Base-by-base conservation (phyloP, 257 asterid genomes). In the Marsdenia floribunda region DNA sequence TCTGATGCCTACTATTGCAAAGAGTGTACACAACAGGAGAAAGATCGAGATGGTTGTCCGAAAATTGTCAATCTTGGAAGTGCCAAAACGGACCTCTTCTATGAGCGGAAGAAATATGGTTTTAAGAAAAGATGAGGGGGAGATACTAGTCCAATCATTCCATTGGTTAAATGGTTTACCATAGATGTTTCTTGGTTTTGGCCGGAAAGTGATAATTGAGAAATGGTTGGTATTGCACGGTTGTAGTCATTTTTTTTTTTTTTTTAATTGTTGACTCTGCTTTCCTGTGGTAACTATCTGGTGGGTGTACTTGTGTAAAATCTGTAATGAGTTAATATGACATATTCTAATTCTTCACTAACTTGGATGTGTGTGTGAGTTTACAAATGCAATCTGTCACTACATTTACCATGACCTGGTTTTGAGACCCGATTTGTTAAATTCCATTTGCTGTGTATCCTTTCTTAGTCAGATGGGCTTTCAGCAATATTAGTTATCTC, bases 1-100 rank as follows among this genome's bases (percentile, higher is more conserved):
- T 92, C 97, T 3, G 93, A 92, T 76, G 97, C 97, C 6, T 92
- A 88, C 85, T 92, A 92, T 67, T 92, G 96, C 85, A 92, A 92
- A 76, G 96, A 92, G 84, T 92, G 97, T 80, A 90, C 93, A 1
- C 97, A 90, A 81, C 96, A 86, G 82, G 96, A 90, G 78, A 92
- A 88, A 73, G 96, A 92, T 72, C 86, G 91, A 18, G 97, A 91
- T 64, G 97, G 96, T 24, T 91, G 97, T 78, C 96, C 97, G 0
- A 92, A 92, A 73, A 90, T 92, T 11, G 96, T 91, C 76, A 91
- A 90, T 77, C 93, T 92, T 1, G 97, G 97, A 76, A 92, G 96
- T 72, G 97, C 96, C 0, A 92, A 92, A 80, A 90, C 96, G 0
- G 97, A 92, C 83, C 72, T 92, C 29, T 90, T 92, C 77, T 92